Conservation (phyloP, 345 rosid species). For the Dimocarpus longan region DNA sequence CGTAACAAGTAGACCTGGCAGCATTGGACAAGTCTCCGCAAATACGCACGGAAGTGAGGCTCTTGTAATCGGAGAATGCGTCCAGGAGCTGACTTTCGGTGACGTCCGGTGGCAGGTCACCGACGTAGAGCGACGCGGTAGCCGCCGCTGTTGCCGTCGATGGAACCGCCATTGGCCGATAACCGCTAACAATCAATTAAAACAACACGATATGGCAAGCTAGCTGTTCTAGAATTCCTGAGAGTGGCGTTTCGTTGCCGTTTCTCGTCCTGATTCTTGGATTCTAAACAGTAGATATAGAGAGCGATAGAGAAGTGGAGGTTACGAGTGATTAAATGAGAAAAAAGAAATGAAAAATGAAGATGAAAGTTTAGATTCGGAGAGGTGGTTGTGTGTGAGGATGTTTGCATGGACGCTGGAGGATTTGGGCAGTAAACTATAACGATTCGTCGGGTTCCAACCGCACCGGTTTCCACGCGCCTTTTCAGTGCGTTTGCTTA, state of each 20-base stretch:
- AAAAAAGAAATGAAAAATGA: background rate
- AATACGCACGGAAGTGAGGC: conserved; percentile 69
- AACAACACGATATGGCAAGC: background rate
- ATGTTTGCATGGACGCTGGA: conserved; percentile 52
- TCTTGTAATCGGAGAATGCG: conserved; percentile 60
- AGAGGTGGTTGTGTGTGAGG: conserved; percentile 18
- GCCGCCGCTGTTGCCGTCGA: conserved; percentile 38
- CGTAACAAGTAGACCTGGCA: conserved; percentile 75
- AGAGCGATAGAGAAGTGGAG: background rate
- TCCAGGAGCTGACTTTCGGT: conserved; percentile 54
- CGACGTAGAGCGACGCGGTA: conserved; percentile 62
- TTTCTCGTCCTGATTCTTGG: background rate
- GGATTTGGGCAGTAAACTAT: conserved; percentile 27
- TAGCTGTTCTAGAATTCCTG: background rate
- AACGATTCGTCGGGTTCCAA: background rate
- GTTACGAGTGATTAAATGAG: background rate
- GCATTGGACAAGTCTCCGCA: conserved; percentile 63
- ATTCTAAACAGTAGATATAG: no score
- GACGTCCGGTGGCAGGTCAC: conserved; percentile 68
- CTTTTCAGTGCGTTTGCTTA: background rate
- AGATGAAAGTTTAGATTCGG: background rate
- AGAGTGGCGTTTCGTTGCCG: background rate
- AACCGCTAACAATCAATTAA: background rate
- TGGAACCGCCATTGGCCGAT: conserved; percentile 48
- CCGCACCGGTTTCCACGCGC: conserved; percentile 20